Percentiles rank a stretch among this genome's conserved stretches.
phyloP scores from a whole-genome alignment of 352 stramenopile species.

The Hyaloperonospora brassicae region DNA sequence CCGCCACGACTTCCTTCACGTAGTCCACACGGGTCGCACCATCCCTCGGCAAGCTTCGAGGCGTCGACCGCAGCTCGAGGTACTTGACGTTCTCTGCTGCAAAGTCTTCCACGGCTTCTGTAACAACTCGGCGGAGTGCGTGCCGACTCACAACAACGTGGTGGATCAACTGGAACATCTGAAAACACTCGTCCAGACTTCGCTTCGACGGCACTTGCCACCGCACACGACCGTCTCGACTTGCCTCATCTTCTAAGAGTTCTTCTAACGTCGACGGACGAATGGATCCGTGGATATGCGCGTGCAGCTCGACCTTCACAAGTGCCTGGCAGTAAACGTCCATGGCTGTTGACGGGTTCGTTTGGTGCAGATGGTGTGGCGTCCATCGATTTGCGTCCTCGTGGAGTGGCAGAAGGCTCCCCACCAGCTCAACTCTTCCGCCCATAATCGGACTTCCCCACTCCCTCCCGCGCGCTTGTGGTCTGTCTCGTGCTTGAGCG shows the following conservation, averaged over 20 bases:
- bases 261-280: constrained; percentile 57
- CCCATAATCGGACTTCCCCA: too few relatives aligned
- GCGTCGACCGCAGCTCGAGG: constrained; percentile 78
- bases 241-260: constrained; percentile 46
- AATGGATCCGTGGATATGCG: constrained; percentile 83
- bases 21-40: constrained; percentile 57
- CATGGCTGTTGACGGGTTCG: constrained; percentile 20
- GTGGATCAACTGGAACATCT: constrained; percentile 85
- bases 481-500: too few relatives aligned
- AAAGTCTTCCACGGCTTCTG: constrained; percentile 84
- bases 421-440: too few relatives aligned
- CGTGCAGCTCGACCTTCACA: constrained; percentile 82
- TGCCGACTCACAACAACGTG: constrained; percentile 64
- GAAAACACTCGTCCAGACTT: constrained; percentile 79
- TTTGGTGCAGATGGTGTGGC: constrained; percentile 14
- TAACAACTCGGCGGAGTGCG: constrained; percentile 54
- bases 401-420: too few relatives aligned
- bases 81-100: constrained; percentile 71
- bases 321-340: constrained; percentile 46
- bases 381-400: not conserved
- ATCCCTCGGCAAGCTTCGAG: constrained; percentile 47
- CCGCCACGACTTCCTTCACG: constrained; percentile 55
- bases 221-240: constrained; percentile 17
- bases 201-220: constrained; percentile 36
- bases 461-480: too few relatives aligned